These are phyloP conservation scores for Lachnum nothofagi DNA, from an alignment of 2,329 filamentous ascomycete species.

Conservation along the genomic window DNA sequence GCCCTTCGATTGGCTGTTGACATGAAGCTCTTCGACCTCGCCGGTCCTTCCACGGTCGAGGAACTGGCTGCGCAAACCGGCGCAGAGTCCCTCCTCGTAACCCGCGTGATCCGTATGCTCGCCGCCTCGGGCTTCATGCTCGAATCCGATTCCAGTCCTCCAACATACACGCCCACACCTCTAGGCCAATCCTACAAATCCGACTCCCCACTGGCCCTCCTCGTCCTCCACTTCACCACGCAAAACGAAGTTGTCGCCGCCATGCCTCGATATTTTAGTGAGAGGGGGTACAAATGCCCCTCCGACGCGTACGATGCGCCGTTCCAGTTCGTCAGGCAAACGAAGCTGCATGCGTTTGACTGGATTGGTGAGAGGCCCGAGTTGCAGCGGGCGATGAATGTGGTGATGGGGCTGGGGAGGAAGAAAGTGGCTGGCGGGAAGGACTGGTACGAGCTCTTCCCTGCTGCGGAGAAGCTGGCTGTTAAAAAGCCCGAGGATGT, in stretches of 20 bases:
- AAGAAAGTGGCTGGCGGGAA: neutral
- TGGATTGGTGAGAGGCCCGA: conserved; percentile 11
- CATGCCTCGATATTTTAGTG: conserved; percentile 10
- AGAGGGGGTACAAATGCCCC: conserved; percentile 9
- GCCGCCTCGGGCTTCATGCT: conserved; percentile 8
- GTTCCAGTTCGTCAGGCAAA: conserved; percentile 13
- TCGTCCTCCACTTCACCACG: conserved; percentile 2
- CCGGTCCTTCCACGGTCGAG: neutral
- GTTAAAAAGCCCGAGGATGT: conserved; percentile 1
- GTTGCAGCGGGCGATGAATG: conserved; percentile 15
- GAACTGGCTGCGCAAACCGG: conserved; percentile 3
- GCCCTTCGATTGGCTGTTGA: conserved; percentile 7
- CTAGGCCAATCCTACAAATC: conserved; percentile 3
- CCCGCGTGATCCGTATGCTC: conserved; percentile 13
- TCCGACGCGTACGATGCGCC: conserved; percentile 12
- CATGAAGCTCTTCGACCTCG: conserved; percentile 9
- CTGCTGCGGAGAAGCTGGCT: conserved; percentile 4
- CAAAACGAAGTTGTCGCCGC: conserved; percentile 8
- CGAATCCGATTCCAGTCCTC: neutral
- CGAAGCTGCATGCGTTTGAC: conserved; percentile 14
- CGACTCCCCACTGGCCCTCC: conserved; percentile 3
- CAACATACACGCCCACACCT: conserved; percentile 4
- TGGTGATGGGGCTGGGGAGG: conserved; percentile 11
- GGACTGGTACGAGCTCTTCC: conserved; percentile 11
- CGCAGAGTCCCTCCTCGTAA: conserved; percentile 3